Conservation (phyloP, 805 yeast genomes). For the Candida cerambycidarum region DNA sequence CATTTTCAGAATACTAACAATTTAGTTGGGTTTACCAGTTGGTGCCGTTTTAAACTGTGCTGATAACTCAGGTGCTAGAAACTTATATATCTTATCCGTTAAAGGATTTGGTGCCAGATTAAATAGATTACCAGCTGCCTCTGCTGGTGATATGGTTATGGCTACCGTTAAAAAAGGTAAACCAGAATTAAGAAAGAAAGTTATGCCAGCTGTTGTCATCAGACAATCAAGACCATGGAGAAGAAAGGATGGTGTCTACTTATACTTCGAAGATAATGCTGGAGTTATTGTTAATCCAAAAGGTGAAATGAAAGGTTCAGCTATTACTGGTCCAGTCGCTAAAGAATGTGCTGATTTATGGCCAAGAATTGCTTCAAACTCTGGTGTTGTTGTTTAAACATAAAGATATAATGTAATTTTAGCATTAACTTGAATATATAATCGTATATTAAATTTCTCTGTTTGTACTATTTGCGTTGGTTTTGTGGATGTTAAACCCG, state of each 20-base stretch:
- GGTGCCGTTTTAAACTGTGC: constrained; percentile 99
- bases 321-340: constrained; percentile 99
- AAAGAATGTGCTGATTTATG: constrained; percentile 99
- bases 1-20: constrained; percentile 25
- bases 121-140: constrained; percentile 99
- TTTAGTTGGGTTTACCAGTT: constrained; percentile 95
- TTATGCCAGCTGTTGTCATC: constrained; percentile 99
- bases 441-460: constrained; percentile 1
- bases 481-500: no score
- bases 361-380: constrained; percentile 99
- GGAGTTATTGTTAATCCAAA: constrained; percentile 99
- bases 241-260: constrained; percentile 99
- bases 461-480: no score
- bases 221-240: constrained; percentile 99
- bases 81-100: constrained; percentile 97
- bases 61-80: constrained; percentile 99
- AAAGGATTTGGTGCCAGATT: constrained; percentile 99
- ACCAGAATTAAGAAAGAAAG: constrained; percentile 99
- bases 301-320: constrained; percentile 99
- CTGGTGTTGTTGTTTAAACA: constrained; percentile 98
- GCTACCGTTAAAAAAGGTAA: constrained; percentile 99
- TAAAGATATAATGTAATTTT: constrained; percentile 9
- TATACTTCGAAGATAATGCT: constrained; percentile 99
- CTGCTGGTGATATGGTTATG: constrained; percentile 99
- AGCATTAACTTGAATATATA: constrained; percentile 13